Percentiles rank a stretch among this genome's conserved stretches.
Conservation (phyloP, 192 early-diverging fungal genomes). For the Gonapodya prolifera region DNA sequence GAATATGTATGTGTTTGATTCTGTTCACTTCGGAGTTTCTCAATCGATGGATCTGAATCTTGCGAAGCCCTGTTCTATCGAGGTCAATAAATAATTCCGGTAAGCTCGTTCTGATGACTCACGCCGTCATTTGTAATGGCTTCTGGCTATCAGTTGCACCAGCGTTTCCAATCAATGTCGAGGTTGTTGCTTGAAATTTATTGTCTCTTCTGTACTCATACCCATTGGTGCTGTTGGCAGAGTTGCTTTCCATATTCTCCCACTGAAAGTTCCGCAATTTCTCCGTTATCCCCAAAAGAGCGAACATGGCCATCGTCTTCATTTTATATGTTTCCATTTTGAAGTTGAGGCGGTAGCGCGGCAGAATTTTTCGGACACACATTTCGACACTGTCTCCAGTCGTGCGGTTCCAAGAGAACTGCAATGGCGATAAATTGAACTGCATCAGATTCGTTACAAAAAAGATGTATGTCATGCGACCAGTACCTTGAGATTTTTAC, state of each 20-base stretch:
- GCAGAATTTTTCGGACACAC: not conserved
- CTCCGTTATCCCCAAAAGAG: not conserved
- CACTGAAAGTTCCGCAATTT: not conserved
- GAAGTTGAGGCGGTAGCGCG: not conserved
- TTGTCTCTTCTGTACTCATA: not conserved
- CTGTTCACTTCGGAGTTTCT: too few relatives aligned
- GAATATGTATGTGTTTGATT: too few relatives aligned
- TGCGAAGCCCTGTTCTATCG: too few relatives aligned
- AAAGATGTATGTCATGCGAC: not conserved
- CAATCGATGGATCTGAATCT: too few relatives aligned
- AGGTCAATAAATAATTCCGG: not conserved
- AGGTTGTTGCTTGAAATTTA: not conserved
- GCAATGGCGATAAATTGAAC: too few relatives aligned
- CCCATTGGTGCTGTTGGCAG: not conserved
- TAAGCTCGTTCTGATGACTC: not conserved
- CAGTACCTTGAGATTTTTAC: not conserved
- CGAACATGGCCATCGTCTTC: not conserved
- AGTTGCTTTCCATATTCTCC: not conserved
- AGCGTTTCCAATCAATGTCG: not conserved
- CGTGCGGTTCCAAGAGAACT: conserved; percentile 4
- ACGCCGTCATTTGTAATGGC: not conserved
- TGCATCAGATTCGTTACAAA: too few relatives aligned
- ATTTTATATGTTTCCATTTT: not conserved
- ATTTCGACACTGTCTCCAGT: not conserved
- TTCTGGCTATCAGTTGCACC: not conserved